A percentile compares a stretch with the other conserved stretches of the same genome.
phyloP scores from a whole-genome alignment of 257 asterid genomes.

The Nicotiana knightiana region DNA sequence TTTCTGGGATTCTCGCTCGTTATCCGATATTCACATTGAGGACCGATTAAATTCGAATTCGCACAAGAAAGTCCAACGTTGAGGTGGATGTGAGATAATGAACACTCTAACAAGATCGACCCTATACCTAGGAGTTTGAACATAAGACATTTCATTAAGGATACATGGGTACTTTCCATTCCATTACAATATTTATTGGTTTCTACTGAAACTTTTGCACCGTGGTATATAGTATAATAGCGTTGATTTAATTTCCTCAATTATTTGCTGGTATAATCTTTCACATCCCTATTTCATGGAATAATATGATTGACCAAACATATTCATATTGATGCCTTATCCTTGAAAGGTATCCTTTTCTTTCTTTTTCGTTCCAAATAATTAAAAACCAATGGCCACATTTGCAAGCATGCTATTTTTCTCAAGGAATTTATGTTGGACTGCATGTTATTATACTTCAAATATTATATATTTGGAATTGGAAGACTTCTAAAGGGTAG shows the following conservation, averaged over 20 bases:
- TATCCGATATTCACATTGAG: too few species aligned
- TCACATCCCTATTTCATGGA: background rate
- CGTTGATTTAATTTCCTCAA: too few species aligned
- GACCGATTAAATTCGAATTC: too few species aligned
- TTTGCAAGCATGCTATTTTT: background rate
- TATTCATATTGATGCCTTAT: background rate
- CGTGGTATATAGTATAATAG: too few species aligned
- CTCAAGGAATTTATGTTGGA: background rate
- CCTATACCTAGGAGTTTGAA: too few species aligned
- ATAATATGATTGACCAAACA: background rate
- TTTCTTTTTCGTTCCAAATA: background rate
- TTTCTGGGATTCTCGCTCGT: too few species aligned
- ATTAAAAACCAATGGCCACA: background rate
- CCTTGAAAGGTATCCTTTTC: background rate
- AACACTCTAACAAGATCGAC: too few species aligned
- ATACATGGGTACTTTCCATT: too few species aligned
- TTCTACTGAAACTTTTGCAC: too few species aligned
- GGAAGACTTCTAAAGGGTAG: background rate
- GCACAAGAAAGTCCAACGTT: fast-evolving
- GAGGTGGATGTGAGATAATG: too few species aligned
- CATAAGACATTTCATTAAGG: too few species aligned
- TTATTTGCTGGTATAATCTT: background rate
- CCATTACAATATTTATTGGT: too few species aligned
- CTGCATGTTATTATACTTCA: background rate
- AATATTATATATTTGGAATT: background rate